phyloP scores from a whole-genome alignment of 208 protist genomes.

The Balamuthia mandrillaris region DNA sequence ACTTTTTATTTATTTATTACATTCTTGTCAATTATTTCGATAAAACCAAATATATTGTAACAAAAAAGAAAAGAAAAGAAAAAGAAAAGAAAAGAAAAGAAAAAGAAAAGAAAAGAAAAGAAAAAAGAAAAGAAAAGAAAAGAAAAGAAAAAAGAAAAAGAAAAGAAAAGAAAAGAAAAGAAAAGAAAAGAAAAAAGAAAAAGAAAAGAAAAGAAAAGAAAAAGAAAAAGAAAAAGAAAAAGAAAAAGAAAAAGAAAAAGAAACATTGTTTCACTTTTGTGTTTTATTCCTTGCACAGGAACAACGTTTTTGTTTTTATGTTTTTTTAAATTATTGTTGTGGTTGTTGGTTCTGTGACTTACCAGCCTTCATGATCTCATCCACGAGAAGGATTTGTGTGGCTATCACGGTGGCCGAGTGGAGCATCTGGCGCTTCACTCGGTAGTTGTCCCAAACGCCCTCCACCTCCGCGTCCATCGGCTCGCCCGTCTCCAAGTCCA shows the following conservation, averaged over 20 bases:
- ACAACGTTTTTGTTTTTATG: not conserved
- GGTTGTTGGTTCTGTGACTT: not conserved
- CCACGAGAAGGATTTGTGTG: too few relatives aligned
- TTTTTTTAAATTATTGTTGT: conserved; percentile 28
- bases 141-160: too few relatives aligned
- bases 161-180: not conserved
- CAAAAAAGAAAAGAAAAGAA: too few relatives aligned
- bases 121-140: too few relatives aligned
- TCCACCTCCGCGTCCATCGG: conserved; percentile 85
- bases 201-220: not conserved
- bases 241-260: not conserved
- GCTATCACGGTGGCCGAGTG: not conserved
- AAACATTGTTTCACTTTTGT: not conserved
- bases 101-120: too few relatives aligned
- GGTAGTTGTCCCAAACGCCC: conserved; percentile 58
- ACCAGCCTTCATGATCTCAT: not conserved
- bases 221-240: not conserved
- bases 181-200: not conserved
- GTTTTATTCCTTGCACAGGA: not conserved
- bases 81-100: too few relatives aligned
- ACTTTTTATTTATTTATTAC: too few relatives aligned
- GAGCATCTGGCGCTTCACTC: not conserved
- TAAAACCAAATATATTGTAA: too few relatives aligned
- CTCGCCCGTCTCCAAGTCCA: conserved; percentile 96
- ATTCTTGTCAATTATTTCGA: too few relatives aligned